Base-by-base conservation (phyloP, 1,284 basidiomycete species). In the Cutaneotrichosporon sp. region DNA sequence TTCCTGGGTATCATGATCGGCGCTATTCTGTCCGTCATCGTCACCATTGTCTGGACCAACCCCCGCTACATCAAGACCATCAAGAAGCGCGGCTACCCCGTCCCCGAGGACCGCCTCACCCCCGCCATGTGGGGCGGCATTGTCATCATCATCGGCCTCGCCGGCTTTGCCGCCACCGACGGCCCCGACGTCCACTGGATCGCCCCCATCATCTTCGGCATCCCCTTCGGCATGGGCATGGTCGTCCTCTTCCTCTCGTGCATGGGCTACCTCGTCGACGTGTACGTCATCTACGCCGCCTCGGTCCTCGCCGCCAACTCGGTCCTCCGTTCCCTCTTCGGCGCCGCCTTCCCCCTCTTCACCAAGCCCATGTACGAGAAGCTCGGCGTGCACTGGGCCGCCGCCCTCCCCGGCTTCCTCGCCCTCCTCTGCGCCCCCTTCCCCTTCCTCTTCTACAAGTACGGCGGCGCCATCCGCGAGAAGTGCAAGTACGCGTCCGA, bases 1-100 rank as follows among this genome's bases (percentile, higher is more conserved):
- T 89, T 89, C 77, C 80, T 89, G 22, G 87, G 87, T 47, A 82
- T 89, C 53, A 85, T 87, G 1, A 68, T 87, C n/a, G 87, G 87
- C 0, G 83, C 86, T 57, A 65, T 84, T 24, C 73, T 85, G 7
- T 83, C 86, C 33, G 83, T 85, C 1, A 72, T 85, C 20, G 84
- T 86, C 69, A 86, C 86, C 69, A 81, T 80, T 31, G 61, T 72
- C 57, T 68, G 64, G 61, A 70, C 70, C 71, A 87, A 87, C 71
- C 81, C 80, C 55, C 77, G 86, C 56, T 89, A 89, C 73, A 81
- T 84, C 78, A 76, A 78, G 46, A 82, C 81, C 22, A 83, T 86
- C 81, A 81, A 82, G 57, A 73, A 75, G 38, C 84, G 82, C 58
- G 66, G 66, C 51, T 54, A 58, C 63, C 85, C 86, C 8, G 80